Evolutionary conservation across 202 grass and related monocot species (phyloP), one percentile per base, ranked within the genome.

Genomic region (Setaria viridis): DNA sequence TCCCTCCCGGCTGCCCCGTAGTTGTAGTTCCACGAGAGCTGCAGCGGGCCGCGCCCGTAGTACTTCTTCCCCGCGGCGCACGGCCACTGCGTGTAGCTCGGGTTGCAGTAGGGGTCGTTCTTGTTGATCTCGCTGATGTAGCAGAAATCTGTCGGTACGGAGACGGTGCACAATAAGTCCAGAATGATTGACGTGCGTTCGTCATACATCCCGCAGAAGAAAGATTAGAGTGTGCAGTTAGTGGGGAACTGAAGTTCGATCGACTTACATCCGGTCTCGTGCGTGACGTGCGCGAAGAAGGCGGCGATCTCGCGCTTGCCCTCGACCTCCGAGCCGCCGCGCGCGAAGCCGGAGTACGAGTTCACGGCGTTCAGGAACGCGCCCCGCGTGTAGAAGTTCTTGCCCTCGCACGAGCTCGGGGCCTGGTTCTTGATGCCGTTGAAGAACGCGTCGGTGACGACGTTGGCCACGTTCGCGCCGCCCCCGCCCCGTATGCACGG

Each of bases 1-100:
- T 1, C 53, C 48, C 53, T 0, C 10, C 95, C 95, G 1, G 95
- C 92, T 2, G 92, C 70, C 6, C 90, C 92, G 71, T 94, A 97
- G 78, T 97, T 94, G 71, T 35, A 94, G 88, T 94, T 97, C 88
- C 92, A 97, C 43, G 94, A 73, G 3, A 97, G 39, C 60, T 93
- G 92, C 59, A 94, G 67, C 15, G 95, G 87, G 0, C 90, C 90
- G 4, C 92, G 88, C 9, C 92, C 95, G 48, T 80, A 94, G 95
- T 94, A 97, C 0, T 35, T 43, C 55, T 94, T 85, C 13, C 90
- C 92, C 12, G 71, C 1, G 7, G 56, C 80, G 69, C 90, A 94
- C 7, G 92, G 92, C 72, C 84, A 94, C 29, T 91, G 60, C 9
- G 3, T 82, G 43, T 91, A 53, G 0, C 0, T 73, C 9, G 67